Evolutionary conservation across 164 flowering plant genomes (phyloP).

Genomic region (Warburgia ugandensis): DNA sequence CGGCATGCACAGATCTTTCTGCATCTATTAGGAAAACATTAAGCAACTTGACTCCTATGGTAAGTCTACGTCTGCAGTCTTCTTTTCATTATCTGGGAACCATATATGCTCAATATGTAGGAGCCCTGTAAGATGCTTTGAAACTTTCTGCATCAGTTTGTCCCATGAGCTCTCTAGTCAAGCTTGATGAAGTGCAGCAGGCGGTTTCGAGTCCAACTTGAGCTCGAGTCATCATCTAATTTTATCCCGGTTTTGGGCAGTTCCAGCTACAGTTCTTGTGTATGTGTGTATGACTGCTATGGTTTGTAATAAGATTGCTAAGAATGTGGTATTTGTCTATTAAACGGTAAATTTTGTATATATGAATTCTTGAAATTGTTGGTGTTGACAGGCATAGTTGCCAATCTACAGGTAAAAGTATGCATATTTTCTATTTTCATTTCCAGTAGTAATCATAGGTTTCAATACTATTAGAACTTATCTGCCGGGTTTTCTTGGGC

Average conservation of each 20-base stretch:
- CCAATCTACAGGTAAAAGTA: conserved; percentile 39
- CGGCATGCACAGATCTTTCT: conserved; percentile 41
- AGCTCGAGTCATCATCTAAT: too few relatives aligned
- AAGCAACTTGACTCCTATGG: conserved; percentile 28
- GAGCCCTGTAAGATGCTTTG: not conserved
- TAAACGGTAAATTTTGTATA: not conserved
- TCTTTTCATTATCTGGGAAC: not conserved
- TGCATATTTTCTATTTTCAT: not conserved
- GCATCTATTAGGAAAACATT: conserved; percentile 31
- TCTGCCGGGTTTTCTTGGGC: conserved; percentile 8
- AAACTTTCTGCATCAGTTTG: too few relatives aligned
- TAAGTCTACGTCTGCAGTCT: conserved; percentile 12
- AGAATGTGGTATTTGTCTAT: not conserved
- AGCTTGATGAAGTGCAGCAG: too few relatives aligned
- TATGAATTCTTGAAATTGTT: not conserved
- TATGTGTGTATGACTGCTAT: not conserved
- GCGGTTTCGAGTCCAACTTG: too few relatives aligned
- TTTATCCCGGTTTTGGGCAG: too few relatives aligned
- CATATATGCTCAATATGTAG: not conserved
- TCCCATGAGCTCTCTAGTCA: too few relatives aligned
- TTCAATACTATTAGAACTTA: not conserved
- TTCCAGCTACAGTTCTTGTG: not conserved
- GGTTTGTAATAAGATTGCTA: too few relatives aligned
- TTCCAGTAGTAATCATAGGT: not conserved
- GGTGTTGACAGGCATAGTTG: conserved; percentile 32